A percentile compares a stretch with the other conserved stretches of the same genome.
These are phyloP conservation scores for Aspergillus pseudotamarii DNA, from an alignment of 2,329 filamentous ascomycete genomes.

Conservation along the genomic window DNA sequence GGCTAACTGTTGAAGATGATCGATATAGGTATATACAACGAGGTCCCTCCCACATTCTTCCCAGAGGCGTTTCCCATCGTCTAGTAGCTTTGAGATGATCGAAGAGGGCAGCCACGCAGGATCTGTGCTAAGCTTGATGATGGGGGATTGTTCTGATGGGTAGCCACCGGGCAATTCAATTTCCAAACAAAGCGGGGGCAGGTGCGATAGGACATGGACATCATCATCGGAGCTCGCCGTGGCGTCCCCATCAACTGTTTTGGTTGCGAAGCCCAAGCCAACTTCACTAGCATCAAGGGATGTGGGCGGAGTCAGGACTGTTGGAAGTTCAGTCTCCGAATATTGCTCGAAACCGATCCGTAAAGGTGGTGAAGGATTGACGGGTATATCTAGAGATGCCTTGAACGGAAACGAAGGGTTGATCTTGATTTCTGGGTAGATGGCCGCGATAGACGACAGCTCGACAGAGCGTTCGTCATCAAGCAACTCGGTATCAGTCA, in stretches of 20 bases:
- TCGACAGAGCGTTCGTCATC: slow-evolving; percentile 64
- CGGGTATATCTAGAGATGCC: slow-evolving; percentile 58
- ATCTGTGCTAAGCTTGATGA: slow-evolving; percentile 51
- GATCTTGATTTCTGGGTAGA: slow-evolving; percentile 62
- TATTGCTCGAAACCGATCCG: slow-evolving; percentile 46
- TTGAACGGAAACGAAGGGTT: slow-evolving; percentile 50
- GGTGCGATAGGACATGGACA: slow-evolving; percentile 53
- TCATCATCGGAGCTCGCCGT: slow-evolving; percentile 33
- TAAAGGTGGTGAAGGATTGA: slow-evolving; percentile 58
- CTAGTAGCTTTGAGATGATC: slow-evolving; percentile 48
- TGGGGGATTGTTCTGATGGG: slow-evolving; percentile 55
- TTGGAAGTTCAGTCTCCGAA: slow-evolving; percentile 36
- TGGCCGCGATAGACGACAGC: slow-evolving; percentile 61
- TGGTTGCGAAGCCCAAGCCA: slow-evolving; percentile 22
- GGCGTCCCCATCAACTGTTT: slow-evolving; percentile 26
- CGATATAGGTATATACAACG: slow-evolving; percentile 63
- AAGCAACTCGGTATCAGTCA: slow-evolving; percentile 39
- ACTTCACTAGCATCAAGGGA: slow-evolving; percentile 38
- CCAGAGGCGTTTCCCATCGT: slow-evolving; percentile 57
- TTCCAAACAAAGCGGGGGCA: slow-evolving; percentile 58
- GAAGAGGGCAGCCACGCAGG: slow-evolving; percentile 56
- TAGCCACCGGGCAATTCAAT: slow-evolving; percentile 59
- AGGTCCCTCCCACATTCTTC: slow-evolving; percentile 61
- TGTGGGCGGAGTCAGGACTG: slow-evolving; percentile 45
- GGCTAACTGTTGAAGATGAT: slow-evolving; percentile 60